These are phyloP conservation scores for Penicillium decumbens DNA, from an alignment of 2,329 filamentous ascomycete species.

Conservation along the genomic window DNA sequence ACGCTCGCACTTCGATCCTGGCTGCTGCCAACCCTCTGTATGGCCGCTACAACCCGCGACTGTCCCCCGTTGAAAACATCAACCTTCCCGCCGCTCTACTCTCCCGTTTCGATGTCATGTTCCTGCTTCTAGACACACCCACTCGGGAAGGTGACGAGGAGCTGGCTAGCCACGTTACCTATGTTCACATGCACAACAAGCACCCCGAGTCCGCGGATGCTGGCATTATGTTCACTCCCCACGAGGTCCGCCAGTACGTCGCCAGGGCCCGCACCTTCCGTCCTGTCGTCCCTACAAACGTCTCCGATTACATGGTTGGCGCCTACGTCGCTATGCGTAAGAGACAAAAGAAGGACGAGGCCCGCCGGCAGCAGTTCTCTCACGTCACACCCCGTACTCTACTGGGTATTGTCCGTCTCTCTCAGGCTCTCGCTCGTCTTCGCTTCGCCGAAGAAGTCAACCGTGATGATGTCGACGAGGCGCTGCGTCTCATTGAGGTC, in stretches of 20 bases:
- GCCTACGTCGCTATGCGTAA: conserved; percentile 94
- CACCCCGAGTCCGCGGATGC: conserved; percentile 72
- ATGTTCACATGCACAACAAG: conserved; percentile 93
- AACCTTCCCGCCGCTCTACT: conserved; percentile 96
- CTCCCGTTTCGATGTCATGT: conserved; percentile 94
- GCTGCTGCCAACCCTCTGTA: conserved; percentile 96
- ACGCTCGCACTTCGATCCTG: conserved; percentile 91
- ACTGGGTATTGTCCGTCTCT: conserved; percentile 84
- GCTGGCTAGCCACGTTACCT: conserved; percentile 89
- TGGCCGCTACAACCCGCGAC: conserved; percentile 93
- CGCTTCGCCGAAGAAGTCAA: conserved; percentile 81
- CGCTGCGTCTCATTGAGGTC: conserved; percentile 82
- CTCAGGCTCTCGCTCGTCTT: conserved; percentile 86
- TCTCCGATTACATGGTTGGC: conserved; percentile 94
- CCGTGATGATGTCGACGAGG: conserved; percentile 92
- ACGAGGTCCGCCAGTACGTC: conserved; percentile 94
- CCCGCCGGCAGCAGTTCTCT: conserved; percentile 83
- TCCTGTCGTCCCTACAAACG: conserved; percentile 74
- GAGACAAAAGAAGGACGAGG: conserved; percentile 85
- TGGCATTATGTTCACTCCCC: conserved; percentile 77
- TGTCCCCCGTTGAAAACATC: conserved; percentile 98
- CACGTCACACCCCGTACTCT: conserved; percentile 93
- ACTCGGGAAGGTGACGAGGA: conserved; percentile 85
- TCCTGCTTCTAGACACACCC: conserved; percentile 92
- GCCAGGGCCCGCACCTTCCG: conserved; percentile 86